These are phyloP conservation scores for Melaleuca alternifolia DNA, from an alignment of 345 rosid species.

Conservation along the genomic window DNA sequence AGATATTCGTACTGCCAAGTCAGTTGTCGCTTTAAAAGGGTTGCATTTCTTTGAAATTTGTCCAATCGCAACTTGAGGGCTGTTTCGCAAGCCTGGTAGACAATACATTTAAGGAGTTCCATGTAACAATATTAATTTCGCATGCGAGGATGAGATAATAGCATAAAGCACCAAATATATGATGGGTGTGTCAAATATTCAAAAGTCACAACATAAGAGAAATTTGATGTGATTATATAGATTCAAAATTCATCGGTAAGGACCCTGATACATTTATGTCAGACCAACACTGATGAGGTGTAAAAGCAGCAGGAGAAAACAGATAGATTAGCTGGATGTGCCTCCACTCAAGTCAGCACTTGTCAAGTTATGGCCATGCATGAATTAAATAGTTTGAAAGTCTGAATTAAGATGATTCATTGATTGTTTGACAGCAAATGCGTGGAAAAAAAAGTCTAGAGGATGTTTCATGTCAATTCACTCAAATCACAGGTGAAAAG, in stretches of 20 bases:
- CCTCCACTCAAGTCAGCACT: background rate
- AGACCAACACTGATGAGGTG: background rate
- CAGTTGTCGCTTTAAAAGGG: conserved; percentile 46
- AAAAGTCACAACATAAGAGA: background rate
- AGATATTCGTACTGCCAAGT: conserved; percentile 69
- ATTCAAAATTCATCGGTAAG: background rate
- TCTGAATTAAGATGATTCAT: background rate
- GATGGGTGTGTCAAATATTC: background rate
- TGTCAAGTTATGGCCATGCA: background rate
- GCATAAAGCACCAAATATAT: background rate
- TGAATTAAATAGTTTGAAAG: background rate
- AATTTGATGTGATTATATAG: background rate
- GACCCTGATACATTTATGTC: background rate
- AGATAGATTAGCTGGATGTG: background rate
- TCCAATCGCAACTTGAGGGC: conserved; percentile 55
- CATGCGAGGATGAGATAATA: background rate
- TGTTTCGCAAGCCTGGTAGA: conserved; percentile 47
- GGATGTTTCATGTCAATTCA: background rate
- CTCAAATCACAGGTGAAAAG: background rate
- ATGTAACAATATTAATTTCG: background rate
- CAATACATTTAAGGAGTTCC: background rate
- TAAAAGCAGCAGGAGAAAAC: background rate
- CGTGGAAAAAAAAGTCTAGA: background rate
- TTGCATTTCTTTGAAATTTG: conserved; percentile 60
- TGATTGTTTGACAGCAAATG: background rate